Evolutionary conservation across 2,329 filamentous ascomycete species (phyloP).

Genomic region (Whalleya microplaca): DNA sequence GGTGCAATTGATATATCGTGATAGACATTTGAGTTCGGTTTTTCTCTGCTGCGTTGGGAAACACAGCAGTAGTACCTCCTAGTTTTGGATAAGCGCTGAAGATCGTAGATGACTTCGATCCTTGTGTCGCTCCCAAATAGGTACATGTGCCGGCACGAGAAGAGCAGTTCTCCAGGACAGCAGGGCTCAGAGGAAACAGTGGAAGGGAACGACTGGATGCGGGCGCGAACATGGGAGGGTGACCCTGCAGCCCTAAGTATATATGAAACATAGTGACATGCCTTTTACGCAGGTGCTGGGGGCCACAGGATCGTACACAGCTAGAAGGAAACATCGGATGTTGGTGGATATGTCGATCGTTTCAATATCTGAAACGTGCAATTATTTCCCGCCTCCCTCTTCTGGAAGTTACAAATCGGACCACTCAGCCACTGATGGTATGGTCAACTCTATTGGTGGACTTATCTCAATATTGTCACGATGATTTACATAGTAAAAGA

Average conservation of each 20-base stretch:
- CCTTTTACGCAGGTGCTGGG: constrained; percentile 15
- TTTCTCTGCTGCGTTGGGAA: not conserved
- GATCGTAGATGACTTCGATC: constrained; percentile 19
- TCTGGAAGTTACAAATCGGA: constrained; percentile 5
- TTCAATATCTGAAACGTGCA: constrained; percentile 18
- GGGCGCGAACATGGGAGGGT: constrained; percentile 1
- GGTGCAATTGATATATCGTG: not conserved
- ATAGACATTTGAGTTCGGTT: not conserved
- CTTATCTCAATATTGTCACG: constrained; percentile 6
- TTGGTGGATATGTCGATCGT: constrained; percentile 3
- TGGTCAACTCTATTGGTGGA: constrained; percentile 5
- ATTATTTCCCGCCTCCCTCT: constrained; percentile 13
- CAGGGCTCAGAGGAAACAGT: too few species aligned
- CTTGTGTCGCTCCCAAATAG: constrained; percentile 4
- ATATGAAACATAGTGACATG: constrained; percentile 19
- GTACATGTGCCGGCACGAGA: too few species aligned
- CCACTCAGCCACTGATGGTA: not conserved
- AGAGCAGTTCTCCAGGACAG: too few species aligned
- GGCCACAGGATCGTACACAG: too few species aligned
- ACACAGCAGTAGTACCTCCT: constrained; percentile 8
- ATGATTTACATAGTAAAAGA: constrained; percentile 1
- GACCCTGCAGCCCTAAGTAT: not conserved
- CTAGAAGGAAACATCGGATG: not conserved
- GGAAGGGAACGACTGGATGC: constrained; percentile 8
- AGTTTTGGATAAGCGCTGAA: constrained; percentile 12